Evolutionary conservation across 768 basidiomycete genomes (phyloP).

Genomic region (Auriscalpium vulgare): DNA sequence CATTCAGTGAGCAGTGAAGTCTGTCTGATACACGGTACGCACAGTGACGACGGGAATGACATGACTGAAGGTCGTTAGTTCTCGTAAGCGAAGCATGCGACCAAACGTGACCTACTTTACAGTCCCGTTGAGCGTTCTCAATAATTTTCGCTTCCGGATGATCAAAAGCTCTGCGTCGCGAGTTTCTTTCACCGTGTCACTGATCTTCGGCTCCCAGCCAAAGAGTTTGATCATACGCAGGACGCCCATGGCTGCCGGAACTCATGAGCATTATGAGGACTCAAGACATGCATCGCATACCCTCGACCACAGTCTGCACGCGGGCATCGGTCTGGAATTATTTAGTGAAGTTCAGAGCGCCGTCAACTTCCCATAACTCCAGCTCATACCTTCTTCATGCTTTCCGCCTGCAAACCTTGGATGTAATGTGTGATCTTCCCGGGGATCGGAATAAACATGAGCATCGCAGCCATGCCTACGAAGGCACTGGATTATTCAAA

Average conservation of each 20-base stretch:
- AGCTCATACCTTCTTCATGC: conserved; percentile 31
- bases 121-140: conserved; percentile 25
- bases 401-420: conserved; percentile 27
- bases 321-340: conserved; percentile 34
- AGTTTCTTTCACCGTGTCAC: conserved; percentile 23
- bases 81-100: neutral
- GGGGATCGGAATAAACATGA: conserved; percentile 35
- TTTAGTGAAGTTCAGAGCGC: too few relatives aligned
- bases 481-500: conserved; percentile 22
- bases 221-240: conserved; percentile 53
- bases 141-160: conserved; percentile 27
- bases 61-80: conserved; percentile 17
- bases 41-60: conserved; percentile 30
- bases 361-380: neutral
- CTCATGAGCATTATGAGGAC: neutral
- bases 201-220: conserved; percentile 47
- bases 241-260: conserved; percentile 24
- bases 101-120: conserved; percentile 19
- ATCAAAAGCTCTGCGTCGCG: conserved; percentile 31
- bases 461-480: conserved; percentile 33
- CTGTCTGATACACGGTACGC: neutral
- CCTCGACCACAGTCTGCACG: conserved; percentile 37
- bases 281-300: conserved; percentile 9
- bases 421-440: conserved; percentile 30
- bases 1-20: neutral